A percentile compares a stretch with the other conserved stretches of the same genome.
These are phyloP conservation scores for Salvia hispanica DNA, from an alignment of 257 asterid species.

Conservation along the genomic window DNA sequence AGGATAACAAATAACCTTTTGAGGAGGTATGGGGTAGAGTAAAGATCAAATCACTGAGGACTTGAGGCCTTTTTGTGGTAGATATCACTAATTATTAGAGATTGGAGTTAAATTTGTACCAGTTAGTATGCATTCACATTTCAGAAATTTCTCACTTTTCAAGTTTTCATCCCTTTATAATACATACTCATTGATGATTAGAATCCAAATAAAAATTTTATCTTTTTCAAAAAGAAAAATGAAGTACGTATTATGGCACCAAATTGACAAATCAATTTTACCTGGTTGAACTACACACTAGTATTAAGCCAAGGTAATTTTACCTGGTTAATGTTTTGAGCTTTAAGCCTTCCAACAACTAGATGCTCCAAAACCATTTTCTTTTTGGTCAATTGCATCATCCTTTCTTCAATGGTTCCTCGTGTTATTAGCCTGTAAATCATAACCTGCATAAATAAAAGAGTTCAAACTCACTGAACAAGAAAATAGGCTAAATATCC, in stretches of 20 bases:
- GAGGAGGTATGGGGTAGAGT: neutral
- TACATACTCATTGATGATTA: neutral
- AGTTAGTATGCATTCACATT: neutral
- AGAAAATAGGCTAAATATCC: slow-evolving; percentile 21
- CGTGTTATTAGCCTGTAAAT: slow-evolving; percentile 82
- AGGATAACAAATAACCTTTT: neutral
- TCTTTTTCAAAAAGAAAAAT: neutral
- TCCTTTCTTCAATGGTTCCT: slow-evolving; percentile 97
- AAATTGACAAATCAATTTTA: neutral
- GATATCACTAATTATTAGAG: too few relatives aligned
- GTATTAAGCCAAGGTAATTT: slow-evolving; percentile 17
- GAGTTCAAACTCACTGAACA: slow-evolving; percentile 22
- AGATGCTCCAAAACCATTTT: slow-evolving; percentile 98
- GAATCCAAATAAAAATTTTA: neutral
- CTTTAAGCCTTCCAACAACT: slow-evolving; percentile 93
- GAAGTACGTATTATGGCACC: neutral
- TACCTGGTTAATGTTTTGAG: slow-evolving; percentile 95
- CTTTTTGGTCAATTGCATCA: slow-evolving; percentile 99
- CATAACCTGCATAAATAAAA: slow-evolving; percentile 73
- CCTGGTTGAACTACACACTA: neutral
- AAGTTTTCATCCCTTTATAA: neutral
- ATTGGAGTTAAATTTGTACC: too few relatives aligned
- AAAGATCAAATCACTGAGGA: neutral
- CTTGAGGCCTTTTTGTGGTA: neutral
- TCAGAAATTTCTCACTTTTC: neutral